These are phyloP conservation scores for Amphibolis antarctica DNA, from an alignment of 106 monocot species.

Conservation along the genomic window DNA sequence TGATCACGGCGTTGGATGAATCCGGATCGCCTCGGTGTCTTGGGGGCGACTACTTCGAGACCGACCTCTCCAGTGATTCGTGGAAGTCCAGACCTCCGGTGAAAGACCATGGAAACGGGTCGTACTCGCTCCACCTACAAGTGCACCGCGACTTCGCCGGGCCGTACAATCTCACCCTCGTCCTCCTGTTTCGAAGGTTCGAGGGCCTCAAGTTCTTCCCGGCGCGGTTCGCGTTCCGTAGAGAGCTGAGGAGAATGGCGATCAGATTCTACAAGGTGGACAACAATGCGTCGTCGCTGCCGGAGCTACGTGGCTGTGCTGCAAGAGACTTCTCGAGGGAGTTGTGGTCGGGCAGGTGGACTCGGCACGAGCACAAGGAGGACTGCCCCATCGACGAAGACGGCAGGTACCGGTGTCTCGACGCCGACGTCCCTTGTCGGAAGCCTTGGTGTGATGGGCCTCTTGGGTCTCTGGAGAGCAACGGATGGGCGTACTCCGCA, in stretches of 20 bases:
- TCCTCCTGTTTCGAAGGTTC: neutral
- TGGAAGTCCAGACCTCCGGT: constrained; percentile 91
- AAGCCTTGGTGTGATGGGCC: constrained; percentile 64
- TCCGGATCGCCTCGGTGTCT: constrained; percentile 22
- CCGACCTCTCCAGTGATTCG: constrained; percentile 43
- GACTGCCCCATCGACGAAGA: constrained; percentile 19
- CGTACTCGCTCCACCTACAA: constrained; percentile 59
- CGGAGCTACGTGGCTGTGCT: constrained; percentile 16
- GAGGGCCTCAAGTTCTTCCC: neutral
- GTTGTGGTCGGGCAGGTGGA: constrained; percentile 73
- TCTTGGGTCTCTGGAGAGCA: constrained; percentile 60
- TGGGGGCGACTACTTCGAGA: constrained; percentile 92
- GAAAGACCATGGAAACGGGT: constrained; percentile 62
- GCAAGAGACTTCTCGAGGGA: constrained; percentile 16
- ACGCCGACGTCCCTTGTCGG: constrained; percentile 22
- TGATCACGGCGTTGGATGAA: too few relatives aligned
- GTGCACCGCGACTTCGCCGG: constrained; percentile 56
- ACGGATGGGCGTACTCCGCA: constrained; percentile 94
- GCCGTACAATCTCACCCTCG: constrained; percentile 7
- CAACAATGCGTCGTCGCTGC: too few relatives aligned
- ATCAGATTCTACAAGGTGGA: constrained; percentile 19
- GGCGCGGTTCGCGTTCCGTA: constrained; percentile 21
- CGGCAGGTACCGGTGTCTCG: constrained; percentile 71
- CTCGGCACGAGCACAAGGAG: constrained; percentile 37
- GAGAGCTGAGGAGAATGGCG: constrained; percentile 30